phyloP scores from a whole-genome alignment of 805 yeast species.

The Starmerella apis region DNA sequence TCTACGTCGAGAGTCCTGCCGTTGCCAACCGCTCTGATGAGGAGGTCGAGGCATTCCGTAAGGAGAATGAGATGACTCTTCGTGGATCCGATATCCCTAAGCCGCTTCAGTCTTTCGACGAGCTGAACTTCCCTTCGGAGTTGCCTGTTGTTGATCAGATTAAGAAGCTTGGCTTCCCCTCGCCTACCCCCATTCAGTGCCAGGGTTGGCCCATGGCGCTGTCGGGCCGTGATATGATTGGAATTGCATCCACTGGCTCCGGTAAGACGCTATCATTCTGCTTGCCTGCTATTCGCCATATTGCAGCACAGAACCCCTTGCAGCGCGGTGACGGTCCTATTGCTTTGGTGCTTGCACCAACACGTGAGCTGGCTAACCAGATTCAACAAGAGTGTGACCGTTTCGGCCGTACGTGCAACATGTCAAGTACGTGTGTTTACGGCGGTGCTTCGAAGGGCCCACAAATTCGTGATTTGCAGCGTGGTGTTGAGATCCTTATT shows the following conservation, averaged over 20 bases:
- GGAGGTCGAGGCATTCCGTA: conserved; percentile 69
- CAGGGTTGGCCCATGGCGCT: conserved; percentile 99
- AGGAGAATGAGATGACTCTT: conserved; percentile 74
- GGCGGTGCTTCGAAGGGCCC: conserved; percentile 99
- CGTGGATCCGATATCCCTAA: conserved; percentile 80
- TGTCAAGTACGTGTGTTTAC: conserved; percentile 87
- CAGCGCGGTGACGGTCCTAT: conserved; percentile 95
- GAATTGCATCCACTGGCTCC: conserved; percentile 98
- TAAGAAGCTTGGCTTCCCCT: conserved; percentile 81
- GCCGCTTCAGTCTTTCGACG: conserved; percentile 86
- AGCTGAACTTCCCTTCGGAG: conserved; percentile 95
- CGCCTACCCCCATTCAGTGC: conserved; percentile 94
- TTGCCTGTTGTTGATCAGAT: conserved; percentile 65
- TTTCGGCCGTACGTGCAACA: conserved; percentile 83
- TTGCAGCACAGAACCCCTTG: conserved; percentile 93
- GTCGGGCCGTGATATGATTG: conserved; percentile 97
- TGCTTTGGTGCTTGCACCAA: conserved; percentile 91
- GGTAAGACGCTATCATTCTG: conserved; percentile 97
- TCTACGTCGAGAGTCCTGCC: conserved; percentile 72
- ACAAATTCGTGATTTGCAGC: conserved; percentile 88
- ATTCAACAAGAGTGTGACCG: conserved; percentile 93
- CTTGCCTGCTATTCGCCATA: conserved; percentile 93
- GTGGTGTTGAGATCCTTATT: conserved; percentile 92
- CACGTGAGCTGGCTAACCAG: conserved; percentile 97
- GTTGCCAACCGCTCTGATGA: conserved; percentile 65